Conservation (phyloP, 2,329 filamentous ascomycete genomes). For the Nothomitra cinnamomea region DNA sequence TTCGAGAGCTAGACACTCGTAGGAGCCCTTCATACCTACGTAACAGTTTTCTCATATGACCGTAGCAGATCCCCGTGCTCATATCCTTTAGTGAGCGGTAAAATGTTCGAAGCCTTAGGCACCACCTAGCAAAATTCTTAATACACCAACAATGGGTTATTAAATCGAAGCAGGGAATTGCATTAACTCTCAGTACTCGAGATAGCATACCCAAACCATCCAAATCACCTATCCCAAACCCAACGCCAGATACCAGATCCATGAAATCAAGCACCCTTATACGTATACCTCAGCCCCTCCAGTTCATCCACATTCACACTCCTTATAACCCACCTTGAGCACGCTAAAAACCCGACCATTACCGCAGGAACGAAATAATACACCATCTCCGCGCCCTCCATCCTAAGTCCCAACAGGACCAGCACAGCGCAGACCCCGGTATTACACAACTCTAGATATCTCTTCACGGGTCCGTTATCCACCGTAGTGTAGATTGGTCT, state of each 20-base stretch:
- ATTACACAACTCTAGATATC: conserved; percentile 44
- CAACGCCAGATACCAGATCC: not conserved
- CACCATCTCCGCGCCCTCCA: not conserved
- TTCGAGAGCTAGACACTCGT: too few species aligned
- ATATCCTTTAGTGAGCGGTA: too few species aligned
- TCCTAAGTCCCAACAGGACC: conserved; percentile 16
- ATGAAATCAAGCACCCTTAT: conserved; percentile 2
- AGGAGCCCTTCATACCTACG: too few species aligned
- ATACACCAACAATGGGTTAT: too few species aligned
- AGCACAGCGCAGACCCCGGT: conserved; percentile 37
- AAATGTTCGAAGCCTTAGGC: too few species aligned
- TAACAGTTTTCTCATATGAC: too few species aligned
- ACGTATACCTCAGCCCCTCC: conserved; percentile 2
- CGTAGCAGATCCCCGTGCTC: too few species aligned
- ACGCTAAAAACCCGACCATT: not conserved
- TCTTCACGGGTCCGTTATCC: conserved; percentile 32
- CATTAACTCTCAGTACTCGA: too few species aligned
- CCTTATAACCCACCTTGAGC: not conserved
- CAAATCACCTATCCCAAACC: not conserved
- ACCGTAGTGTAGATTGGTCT: conserved; percentile 15
- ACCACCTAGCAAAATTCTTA: too few species aligned
- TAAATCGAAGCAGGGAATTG: too few species aligned
- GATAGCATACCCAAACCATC: too few species aligned
- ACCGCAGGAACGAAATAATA: conserved; percentile 1
- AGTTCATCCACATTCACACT: conserved; percentile 4